Base-by-base conservation (phyloP, 2,329 filamentous ascomycete species). In the Colletotrichum lupini region DNA sequence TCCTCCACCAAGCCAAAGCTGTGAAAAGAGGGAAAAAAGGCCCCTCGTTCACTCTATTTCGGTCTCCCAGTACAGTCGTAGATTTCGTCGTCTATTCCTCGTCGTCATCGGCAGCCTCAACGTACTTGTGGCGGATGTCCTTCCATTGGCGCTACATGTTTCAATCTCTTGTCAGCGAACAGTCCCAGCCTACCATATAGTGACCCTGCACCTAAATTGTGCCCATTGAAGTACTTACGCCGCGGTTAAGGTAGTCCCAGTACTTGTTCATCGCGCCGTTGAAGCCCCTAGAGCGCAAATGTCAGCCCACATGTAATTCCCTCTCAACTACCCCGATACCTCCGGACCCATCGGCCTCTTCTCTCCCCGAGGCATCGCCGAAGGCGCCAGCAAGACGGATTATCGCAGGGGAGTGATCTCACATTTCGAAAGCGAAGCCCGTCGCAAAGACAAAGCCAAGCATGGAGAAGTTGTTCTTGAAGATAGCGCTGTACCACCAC, bases 341-440 rank as follows among this genome's bases (percentile, higher is more conserved):
- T 26, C 16, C 9, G 28, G 37, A 35, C 60, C 26, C 32, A 24
- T 28, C 49, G 14, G 49, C 19, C 19, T 37, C 46, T 32, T 28
- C 28, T 14, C 42, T 24, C 2, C 37, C 46, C 3, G 1, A 22
- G 26, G 8, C 37, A 30, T 30, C 5, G 12, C 14, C 11, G 2
- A 6, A 52, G 61, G 56, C n/a, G 14, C 42, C 30, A 2, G n/a
- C 14, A 9, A 4, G 16, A 22, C 49, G 3, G 16, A 11, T 28
- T 26, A 37, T 53, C 11, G 24, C 19, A 19, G 24, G n/a, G 2
- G 9, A 49, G n/a, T 1, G 19, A 37, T 59, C 94, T 82, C 91
- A 99, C 97, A 99, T 90, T 88, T 98, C 95, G 82, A 97, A 95
- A 76, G 89, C 94, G 82, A 99, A 99, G 77, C 95, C 96, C 77